A percentile compares a stretch with the other conserved stretches of the same genome.
Evolutionary conservation across 1,284 basidiomycete species (phyloP).

Genomic region (Ganoderma lingzhi): DNA sequence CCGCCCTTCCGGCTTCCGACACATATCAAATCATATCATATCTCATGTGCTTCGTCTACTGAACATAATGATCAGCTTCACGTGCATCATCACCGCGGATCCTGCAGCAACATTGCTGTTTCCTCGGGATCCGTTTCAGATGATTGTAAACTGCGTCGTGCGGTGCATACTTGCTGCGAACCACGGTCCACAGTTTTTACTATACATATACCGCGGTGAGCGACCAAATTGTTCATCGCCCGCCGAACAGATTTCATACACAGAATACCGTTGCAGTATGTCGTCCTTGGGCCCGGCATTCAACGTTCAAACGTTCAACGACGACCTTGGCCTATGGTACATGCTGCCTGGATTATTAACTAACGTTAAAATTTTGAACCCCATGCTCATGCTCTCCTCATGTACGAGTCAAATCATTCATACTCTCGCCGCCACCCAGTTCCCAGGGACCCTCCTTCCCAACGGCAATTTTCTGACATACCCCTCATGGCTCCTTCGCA

Average conservation of each 20-base stretch:
- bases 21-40: background rate
- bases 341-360: background rate
- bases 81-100: background rate
- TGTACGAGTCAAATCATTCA: background rate
- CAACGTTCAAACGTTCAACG: too few species aligned
- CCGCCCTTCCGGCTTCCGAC: background rate
- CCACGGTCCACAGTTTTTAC: too few species aligned
- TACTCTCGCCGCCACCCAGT: background rate
- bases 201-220: too few species aligned
- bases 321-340: too few species aligned
- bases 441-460: background rate
- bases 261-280: too few species aligned
- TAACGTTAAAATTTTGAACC: too few species aligned
- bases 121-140: background rate
- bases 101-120: background rate
- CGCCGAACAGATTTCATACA: too few species aligned
- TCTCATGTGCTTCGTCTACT: background rate
- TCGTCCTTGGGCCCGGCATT: too few species aligned
- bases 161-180: too few species aligned
- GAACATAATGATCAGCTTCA: background rate
- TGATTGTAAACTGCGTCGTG: background rate
- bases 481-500: background rate
- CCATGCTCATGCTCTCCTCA: background rate
- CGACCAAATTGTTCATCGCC: too few species aligned
- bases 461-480: background rate